phyloP scores from a whole-genome alignment of 2,329 filamentous ascomycete genomes.

The Berkeleyomyces basicola region DNA sequence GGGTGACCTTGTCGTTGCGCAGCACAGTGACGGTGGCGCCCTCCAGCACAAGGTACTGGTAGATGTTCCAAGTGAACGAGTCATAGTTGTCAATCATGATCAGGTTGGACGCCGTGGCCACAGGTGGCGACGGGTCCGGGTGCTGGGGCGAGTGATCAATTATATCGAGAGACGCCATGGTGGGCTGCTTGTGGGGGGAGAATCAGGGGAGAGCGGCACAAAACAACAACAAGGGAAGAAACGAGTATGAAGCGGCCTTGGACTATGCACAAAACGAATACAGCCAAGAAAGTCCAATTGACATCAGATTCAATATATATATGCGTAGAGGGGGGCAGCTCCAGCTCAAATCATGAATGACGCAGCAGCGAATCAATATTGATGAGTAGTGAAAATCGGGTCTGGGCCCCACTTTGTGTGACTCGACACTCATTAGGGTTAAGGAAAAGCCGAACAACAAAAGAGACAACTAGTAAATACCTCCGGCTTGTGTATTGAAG shows the following conservation, averaged over 20 bases:
- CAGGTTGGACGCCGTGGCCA: conserved; percentile 73
- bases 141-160: conserved; percentile 78
- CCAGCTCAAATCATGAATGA: background rate
- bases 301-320: background rate
- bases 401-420: conserved; percentile 5
- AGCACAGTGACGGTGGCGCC: conserved; percentile 80
- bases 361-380: background rate
- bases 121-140: conserved; percentile 53
- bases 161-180: conserved; percentile 34
- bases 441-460: background rate
- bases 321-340: background rate
- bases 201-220: background rate
- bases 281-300: too few species aligned
- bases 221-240: background rate
- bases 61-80: conserved; percentile 98
- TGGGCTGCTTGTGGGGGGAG: conserved; percentile 14
- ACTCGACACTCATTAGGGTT: background rate
- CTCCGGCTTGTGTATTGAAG: too few species aligned
- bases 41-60: conserved; percentile 94
- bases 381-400: background rate
- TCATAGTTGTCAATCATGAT: conserved; percentile 98
- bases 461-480: background rate
- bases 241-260: background rate
- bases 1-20: conserved; percentile 78
- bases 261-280: too few species aligned